These are phyloP conservation scores for Exutisphaerella laricina DNA, from an alignment of 2,329 filamentous ascomycete species.

Conservation along the genomic window DNA sequence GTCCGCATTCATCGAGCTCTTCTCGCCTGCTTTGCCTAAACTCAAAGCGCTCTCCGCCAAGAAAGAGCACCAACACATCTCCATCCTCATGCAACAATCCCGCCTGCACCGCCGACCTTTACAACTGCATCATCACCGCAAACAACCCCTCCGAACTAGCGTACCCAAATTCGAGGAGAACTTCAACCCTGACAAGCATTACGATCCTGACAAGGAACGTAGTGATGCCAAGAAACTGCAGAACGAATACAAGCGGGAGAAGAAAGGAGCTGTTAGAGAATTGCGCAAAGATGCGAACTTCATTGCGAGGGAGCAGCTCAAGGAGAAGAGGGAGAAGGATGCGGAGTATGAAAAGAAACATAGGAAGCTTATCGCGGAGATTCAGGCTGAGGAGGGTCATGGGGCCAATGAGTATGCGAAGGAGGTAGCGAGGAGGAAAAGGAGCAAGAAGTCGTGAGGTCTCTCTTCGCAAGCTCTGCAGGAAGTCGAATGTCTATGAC, in stretches of 20 bases:
- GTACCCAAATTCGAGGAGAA: constrained; percentile 95
- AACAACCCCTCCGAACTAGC: constrained; percentile 77
- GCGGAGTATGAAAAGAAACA: constrained; percentile 95
- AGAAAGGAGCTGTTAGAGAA: constrained; percentile 90
- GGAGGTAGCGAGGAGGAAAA: constrained; percentile 19
- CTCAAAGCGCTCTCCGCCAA: constrained; percentile 31
- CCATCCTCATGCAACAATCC: constrained; percentile 56
- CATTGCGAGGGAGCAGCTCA: constrained; percentile 81
- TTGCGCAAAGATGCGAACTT: constrained; percentile 93
- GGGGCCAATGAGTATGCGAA: constrained; percentile 18
- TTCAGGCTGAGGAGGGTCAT: constrained; percentile 51
- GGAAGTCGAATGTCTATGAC: no score
- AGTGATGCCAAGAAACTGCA: constrained; percentile 77
- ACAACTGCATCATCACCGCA: constrained; percentile 80
- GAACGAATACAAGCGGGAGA: constrained; percentile 89
- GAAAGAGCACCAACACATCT: constrained; percentile 56
- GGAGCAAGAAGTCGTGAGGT: constrained; percentile 4
- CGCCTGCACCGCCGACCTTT: constrained; percentile 68
- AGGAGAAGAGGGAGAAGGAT: constrained; percentile 89
- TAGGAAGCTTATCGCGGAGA: constrained; percentile 84
- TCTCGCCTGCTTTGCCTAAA: constrained; percentile 50
- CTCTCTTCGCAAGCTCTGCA: no score
- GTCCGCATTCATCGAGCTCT: constrained; percentile 71
- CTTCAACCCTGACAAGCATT: constrained; percentile 93
- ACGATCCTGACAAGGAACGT: constrained; percentile 89